Evolutionary conservation across 352 stramenopile species (phyloP), one percentile per base, ranked within the genome.

Genomic region (Phytophthora citrophthora): DNA sequence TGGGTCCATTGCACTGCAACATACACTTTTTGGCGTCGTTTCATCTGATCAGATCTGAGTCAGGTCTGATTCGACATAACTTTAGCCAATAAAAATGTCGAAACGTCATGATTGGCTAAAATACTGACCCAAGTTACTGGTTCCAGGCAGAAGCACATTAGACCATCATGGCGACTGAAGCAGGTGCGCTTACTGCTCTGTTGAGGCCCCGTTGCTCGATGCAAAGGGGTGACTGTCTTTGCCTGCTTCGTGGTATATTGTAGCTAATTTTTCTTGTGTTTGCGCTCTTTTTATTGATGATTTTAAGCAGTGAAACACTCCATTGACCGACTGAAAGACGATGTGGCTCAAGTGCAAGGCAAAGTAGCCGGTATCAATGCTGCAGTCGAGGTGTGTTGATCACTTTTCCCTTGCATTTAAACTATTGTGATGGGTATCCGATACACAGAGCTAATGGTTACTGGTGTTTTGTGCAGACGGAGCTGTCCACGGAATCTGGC

Each of bases 401-500:
- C 18, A 48, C 11, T 12, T 29, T 38, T 5, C 11, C 13, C 1
- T 11, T 29, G 20, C 13, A 20, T 13, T 13, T 24, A 27, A 2
- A 18, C 8, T 20, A 36, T 52, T 8, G 27, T 29, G 15, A 34
- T 61, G 18, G 16, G 24, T 31, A 20, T 24, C 16, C 31, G 1
- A 5, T 23, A 13, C 9, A 13, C 40, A 8, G n/a, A 16, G 13
- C 47, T 52, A 47, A 56, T 46, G 5, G 15, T 27, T 55, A 31
- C 23, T 53, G 23, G 10, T 66, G 34, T 47, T 54, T 31, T 40
- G 13, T 54, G 24, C 68, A 93, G 81, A 77, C 68, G 45, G 76
- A 93, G 26, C 62, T 93, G 39, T 32, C 72, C 43, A 91, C 85
- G 1, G 72, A 88, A 23, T 49, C 64, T 15, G 87, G 87, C 45